Evolutionary conservation across 2,329 filamentous ascomycete species (phyloP).

Genomic region (Lecanoromycetidae sp.): DNA sequence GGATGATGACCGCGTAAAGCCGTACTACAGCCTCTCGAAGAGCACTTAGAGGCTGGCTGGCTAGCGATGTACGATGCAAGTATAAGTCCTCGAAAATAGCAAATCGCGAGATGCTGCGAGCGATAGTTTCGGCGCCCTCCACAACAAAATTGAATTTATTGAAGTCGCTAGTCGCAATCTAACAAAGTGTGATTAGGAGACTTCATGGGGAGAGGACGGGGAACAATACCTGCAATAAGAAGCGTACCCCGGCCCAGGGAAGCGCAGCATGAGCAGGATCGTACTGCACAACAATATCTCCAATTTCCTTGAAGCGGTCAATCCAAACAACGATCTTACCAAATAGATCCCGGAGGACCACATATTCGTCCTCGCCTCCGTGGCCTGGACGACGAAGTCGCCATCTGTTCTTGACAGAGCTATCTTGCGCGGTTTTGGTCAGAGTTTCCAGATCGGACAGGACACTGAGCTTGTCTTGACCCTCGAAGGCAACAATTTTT

Average conservation of each 20-base stretch:
- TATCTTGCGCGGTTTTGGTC: too few relatives aligned
- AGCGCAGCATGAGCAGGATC: slow-evolving; percentile 15
- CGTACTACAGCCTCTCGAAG: slow-evolving; percentile 5
- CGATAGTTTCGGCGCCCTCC: slow-evolving; percentile 7
- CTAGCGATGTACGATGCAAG: not conserved
- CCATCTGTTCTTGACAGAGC: too few relatives aligned
- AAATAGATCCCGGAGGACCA: slow-evolving; percentile 6
- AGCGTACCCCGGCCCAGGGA: slow-evolving; percentile 17
- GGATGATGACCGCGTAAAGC: slow-evolving; percentile 6
- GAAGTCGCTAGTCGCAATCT: slow-evolving; percentile 1
- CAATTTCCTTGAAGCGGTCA: slow-evolving; percentile 14
- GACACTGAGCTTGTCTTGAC: too few relatives aligned
- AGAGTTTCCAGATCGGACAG: too few relatives aligned
- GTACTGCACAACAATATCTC: slow-evolving; percentile 13
- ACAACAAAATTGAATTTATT: slow-evolving; percentile 5
- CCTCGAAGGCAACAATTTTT: too few relatives aligned
- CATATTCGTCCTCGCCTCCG: not conserved
- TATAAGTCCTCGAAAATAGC: slow-evolving; percentile 4
- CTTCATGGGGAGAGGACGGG: not conserved
- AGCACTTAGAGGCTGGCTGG: not conserved
- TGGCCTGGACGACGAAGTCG: too few relatives aligned
- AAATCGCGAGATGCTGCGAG: slow-evolving; percentile 7
- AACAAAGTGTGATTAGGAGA: too few relatives aligned
- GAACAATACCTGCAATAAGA: slow-evolving; percentile 9
- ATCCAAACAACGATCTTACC: slow-evolving; percentile 21